A percentile compares a stretch with the other conserved stretches of the same genome.
phyloP scores from a whole-genome alignment of 2,329 filamentous ascomycete genomes.

The Neofusicoccum kwambonambiense region DNA sequence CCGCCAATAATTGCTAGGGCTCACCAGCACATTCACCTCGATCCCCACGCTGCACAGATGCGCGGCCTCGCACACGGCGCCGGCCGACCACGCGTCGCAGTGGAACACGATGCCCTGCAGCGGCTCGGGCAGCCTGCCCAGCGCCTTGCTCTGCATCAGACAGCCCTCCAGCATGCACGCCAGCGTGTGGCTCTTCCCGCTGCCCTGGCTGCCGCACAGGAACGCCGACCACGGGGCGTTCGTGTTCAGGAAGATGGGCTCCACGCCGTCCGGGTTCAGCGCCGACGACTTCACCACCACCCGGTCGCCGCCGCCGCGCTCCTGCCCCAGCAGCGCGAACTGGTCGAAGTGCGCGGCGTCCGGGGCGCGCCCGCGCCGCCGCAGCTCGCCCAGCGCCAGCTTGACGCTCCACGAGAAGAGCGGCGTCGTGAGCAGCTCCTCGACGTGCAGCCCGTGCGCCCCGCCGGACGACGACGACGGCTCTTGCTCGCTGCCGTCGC shows the following conservation, averaged over 20 bases:
- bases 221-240: conserved; percentile 59
- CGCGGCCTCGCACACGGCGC: conserved; percentile 57
- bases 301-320: neutral
- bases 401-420: conserved; percentile 17
- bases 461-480: too few species aligned
- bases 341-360: conserved; percentile 6
- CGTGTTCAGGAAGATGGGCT: conserved; percentile 51
- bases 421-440: conserved; percentile 6
- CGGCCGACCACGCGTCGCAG: conserved; percentile 45
- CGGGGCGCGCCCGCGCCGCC: neutral
- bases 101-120: conserved; percentile 61
- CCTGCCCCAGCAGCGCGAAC: conserved; percentile 14
- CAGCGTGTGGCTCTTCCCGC: conserved; percentile 61
- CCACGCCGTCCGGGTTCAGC: neutral
- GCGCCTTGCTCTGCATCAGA: conserved; percentile 43
- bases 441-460: neutral
- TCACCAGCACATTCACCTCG: conserved; percentile 52
- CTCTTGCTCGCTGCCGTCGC: too few species aligned
- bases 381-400: neutral
- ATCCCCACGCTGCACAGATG: conserved; percentile 51
- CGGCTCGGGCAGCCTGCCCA: conserved; percentile 50
- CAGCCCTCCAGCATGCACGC: conserved; percentile 62
- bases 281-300: neutral
- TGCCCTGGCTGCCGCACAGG: conserved; percentile 63
- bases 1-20: conserved; percentile 46